Base-by-base conservation (phyloP, 345 rosid genomes). In the Corchorus olitorius region DNA sequence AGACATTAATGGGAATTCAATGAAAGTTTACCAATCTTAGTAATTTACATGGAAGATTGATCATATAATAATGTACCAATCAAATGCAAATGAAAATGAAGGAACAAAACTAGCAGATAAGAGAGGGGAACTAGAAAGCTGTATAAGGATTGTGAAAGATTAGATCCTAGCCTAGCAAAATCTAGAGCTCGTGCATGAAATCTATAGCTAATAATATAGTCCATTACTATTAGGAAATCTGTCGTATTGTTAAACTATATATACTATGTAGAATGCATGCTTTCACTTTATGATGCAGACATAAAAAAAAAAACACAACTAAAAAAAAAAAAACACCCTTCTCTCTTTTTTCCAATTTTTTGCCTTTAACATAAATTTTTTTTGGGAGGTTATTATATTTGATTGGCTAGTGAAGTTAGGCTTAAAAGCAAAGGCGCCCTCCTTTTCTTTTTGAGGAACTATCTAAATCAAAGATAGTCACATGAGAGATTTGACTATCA, bases 381-480 rank as follows among this genome's bases (percentile, higher is more conserved):
- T 61, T 27, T 27, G 27, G 1, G 27, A 27, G 13, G 1, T 45
- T 17, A 41, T 45, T 17, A 41, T 2, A 34, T 56, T 27, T 35
- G 59, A 65, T 71, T 52, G 84, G 65, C 20, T 37, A 63, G 79
- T 65, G 60, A 69, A 74, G 66, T 49, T 62, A 22, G 43, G 43
- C 43, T 39, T 39, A 39, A 70, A 73, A 58, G 75, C 37, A 41
- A 15, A 10, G 6, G 27, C 27, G 27, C 0, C 45, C 17, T 34
- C 22, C 72, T 27, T 52, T 71, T 35, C 72, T 37, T 55, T 55
- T 61, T 2, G 16, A 63, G 59, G 80, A 82, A 72, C 80, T 66
- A 82, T 78, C 80, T n/a, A 53, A 35, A 68, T 82, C 85, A 82
- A 61, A 43, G n/a, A 39, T 54, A 76, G 60, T 65, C 70, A 67